Evolutionary conservation across 1,284 basidiomycete genomes (phyloP), one percentile per base, ranked within the genome.

Genomic region (Naganishia sp.): DNA sequence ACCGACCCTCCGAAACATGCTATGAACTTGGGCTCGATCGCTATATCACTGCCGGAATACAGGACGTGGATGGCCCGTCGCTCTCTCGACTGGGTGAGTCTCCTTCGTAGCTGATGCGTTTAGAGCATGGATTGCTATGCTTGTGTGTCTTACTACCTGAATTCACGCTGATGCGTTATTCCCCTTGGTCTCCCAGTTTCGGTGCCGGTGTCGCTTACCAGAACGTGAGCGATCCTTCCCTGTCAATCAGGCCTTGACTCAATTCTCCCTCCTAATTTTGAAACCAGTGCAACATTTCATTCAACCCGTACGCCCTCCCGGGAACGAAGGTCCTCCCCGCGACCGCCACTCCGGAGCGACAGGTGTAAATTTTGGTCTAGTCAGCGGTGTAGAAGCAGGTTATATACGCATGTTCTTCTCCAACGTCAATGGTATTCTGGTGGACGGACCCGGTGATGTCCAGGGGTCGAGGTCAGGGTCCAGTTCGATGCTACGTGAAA

Each of bases 1-100:
- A 46, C 21, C 18, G 21, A 50, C 11, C 10, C 10, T 25, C 23
- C 25, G 49, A 13, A 9, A 28, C n/a, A 6, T 28, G 9, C 10
- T 6, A 23, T 7, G 47, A 25, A 50, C 7, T 15, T 15, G 13
- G 7, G 23, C 25, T 47, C 15, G 18, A n/a, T 35, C 35, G 13
- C 35, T 39, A 9, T 39, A 2, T 43, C 32, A 25, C 13, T 31
- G 17, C 10, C 35, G 6, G 25, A 3, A 23, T 55, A 39, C 79
- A 98, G 94, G 95, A 83, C 91, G 94, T 71, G 90, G 90, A 75
- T 98, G 94, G 92, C 95, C 95, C 28, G 90, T 98, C 69, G 90
- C 92, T 68, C 86, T 98, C 67, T 86, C 90, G 7, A 93, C 94
- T 23, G 94, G 95, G 69, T 96, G 91, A 77, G 93, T 90, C 53